Percentiles rank a stretch among this genome's conserved stretches.
Conservation (phyloP, 108 stramenopile genomes). For the Fragilariopsis cylindrus region DNA sequence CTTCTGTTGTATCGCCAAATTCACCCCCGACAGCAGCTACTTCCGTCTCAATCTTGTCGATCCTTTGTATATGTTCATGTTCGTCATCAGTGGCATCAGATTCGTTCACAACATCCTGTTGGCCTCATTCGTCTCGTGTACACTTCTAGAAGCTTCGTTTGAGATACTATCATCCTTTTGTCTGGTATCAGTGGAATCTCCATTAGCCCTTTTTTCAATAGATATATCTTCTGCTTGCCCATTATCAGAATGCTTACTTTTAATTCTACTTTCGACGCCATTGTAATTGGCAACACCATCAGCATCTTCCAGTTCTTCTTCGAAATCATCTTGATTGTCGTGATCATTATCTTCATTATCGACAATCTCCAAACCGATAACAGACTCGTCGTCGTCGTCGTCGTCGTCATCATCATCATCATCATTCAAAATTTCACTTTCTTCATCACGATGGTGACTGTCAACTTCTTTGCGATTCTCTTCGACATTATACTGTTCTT, state of each 20-base stretch:
- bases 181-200: no score
- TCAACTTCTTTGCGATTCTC: conserved; percentile 8
- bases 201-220: background rate
- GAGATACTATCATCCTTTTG: background rate
- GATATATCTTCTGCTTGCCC: background rate
- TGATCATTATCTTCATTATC: conserved; percentile 3
- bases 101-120: background rate
- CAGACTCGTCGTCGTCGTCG: conserved; percentile 3
- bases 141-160: background rate
- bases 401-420: conserved; percentile 17
- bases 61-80: background rate
- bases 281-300: background rate
- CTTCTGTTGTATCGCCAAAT: conserved; percentile 33
- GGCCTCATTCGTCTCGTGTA: background rate
- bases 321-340: background rate
- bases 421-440: background rate
- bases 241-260: background rate
- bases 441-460: conserved; percentile 20
- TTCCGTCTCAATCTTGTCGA: conserved; percentile 25
- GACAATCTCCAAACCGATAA: background rate
- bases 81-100: conserved; percentile 12
- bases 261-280: background rate
- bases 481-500: background rate
- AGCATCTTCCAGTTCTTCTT: background rate
- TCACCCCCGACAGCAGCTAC: conserved; percentile 30